Base-by-base conservation (phyloP, 192 early-diverging fungal genomes). In the Coemansia sp. region DNA sequence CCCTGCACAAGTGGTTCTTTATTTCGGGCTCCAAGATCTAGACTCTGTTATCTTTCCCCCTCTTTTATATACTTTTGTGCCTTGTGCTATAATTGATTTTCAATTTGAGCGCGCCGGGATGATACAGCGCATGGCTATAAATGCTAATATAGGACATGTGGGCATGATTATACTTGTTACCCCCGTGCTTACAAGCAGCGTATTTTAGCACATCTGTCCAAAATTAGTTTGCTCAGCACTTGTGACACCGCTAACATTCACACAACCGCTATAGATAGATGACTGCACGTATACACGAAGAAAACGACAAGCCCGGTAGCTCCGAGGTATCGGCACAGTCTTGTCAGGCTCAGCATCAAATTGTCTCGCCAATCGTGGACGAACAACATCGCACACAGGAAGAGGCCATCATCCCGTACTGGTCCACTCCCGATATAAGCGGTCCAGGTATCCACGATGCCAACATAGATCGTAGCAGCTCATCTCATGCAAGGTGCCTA, bases 1-100 rank as follows among this genome's bases (percentile, higher is more conserved):
- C 62, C 43, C 89, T 98, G 74, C 94, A 96, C 91, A 98, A 98
- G 91, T 98, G 97, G 97, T 98, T 97, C 90, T 98, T 93, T 88
- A 93, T 98, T 73, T 92, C 92, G 36, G 96, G 91, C 44, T 81
- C 87, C 71, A 88, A 80, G 75, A 84, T 63, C 15, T 52, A n/a
- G 22, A 36, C 46, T 5, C 29, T 36, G 24, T 10, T 36, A 16
- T 34, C 24, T 24, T 38, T 38, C 36, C 9, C 9, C 5, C 3
- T 38, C 8, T 24, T 38, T 38, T 8, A 1, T 24, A 24, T 24
- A 24, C 36, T 38, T 38, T 8, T 38, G 36, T 38, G 36, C 36
- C 36, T 38, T 38, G 8, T 38, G 36, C 36, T 38, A 38, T 43
- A 16, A 43, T 43, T 43, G 15, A 4, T 43, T 43, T 43, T 43